Conservation (phyloP, 2,329 filamentous ascomycete species). For the Pseudogymnoascus sp. region DNA sequence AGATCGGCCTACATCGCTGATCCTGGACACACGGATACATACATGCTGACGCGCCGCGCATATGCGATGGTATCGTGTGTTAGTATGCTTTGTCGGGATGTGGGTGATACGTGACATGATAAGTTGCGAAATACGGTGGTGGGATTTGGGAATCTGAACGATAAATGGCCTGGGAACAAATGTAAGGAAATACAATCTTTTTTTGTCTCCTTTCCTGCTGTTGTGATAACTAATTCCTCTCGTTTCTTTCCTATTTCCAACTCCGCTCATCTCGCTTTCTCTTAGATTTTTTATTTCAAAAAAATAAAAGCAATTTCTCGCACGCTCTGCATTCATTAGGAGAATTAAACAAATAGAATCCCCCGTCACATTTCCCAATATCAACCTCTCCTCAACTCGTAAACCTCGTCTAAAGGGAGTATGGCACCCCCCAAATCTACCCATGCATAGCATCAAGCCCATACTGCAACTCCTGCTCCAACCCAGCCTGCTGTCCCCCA, state of each 20-base stretch:
- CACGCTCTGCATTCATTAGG: constrained; percentile 1
- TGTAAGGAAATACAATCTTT: neutral
- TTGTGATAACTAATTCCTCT: neutral
- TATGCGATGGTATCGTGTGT: neutral
- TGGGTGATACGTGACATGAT: neutral
- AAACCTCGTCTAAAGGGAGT: neutral
- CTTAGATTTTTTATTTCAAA: neutral
- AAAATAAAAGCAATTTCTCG: neutral
- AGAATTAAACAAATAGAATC: neutral
- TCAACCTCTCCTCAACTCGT: neutral
- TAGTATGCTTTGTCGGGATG: neutral
- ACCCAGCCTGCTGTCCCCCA: constrained; percentile 17
- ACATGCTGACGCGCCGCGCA: neutral
- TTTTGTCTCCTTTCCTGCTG: neutral
- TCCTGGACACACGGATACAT: neutral
- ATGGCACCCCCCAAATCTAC: constrained; percentile 11
- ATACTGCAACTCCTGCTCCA: constrained; percentile 29
- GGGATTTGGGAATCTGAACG: neutral
- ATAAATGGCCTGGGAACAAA: neutral
- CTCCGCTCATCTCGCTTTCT: neutral
- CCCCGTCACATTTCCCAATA: neutral
- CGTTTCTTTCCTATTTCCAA: neutral
- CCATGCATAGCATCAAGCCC: constrained; percentile 28
- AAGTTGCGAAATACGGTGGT: neutral
- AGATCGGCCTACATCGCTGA: neutral